Base-by-base conservation (phyloP, 2,329 filamentous ascomycete species). In the Trichoderma breve region DNA sequence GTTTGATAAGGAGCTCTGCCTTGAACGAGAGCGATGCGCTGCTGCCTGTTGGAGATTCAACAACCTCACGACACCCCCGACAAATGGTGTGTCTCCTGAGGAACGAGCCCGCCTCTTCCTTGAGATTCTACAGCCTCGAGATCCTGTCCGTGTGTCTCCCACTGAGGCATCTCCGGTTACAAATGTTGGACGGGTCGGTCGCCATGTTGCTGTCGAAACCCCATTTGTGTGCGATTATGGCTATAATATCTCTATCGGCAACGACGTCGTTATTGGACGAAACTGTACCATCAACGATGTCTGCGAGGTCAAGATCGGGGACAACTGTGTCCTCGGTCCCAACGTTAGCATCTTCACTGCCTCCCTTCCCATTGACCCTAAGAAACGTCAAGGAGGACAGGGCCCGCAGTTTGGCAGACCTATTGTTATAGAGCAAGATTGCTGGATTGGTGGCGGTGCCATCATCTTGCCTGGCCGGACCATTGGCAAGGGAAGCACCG, bases 181-280 rank as follows among this genome's bases (percentile, higher is more conserved):
- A 53, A 86, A 87, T 76, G 79, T 84, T 70, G 93, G 88, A 71
- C 88, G 85, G 28, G 88, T 96, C 6, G 93, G 93, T n/a, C 88
- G 90, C 18, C 89, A 91, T 70, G 91, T 93, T 6, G 86, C 91
- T 55, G 92, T 99, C 30, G 94, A 97, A 77, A 90, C 93, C 3
- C 95, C 95, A 0, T 98, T 99, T 80, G 91, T 87, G 61, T 98
- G 95, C 80, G 94, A 98, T 78, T 98, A 98, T 78, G 96, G 96
- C 0, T 98, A 97, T 83, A 98, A 99, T 80, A 92, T 98, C 76
- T 88, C 88, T 62, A 92, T 99, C 75, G 95, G 93, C 14, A 91
- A 95, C 76, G 91, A 96, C 74, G 93, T 97, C 3, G 88, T 91
- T 70, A 92, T 99, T 75, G 93, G 92, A 21, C 88, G 93, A 70